Conservation (phyloP, 441 rosid species). For the Croton laevigatus region DNA sequence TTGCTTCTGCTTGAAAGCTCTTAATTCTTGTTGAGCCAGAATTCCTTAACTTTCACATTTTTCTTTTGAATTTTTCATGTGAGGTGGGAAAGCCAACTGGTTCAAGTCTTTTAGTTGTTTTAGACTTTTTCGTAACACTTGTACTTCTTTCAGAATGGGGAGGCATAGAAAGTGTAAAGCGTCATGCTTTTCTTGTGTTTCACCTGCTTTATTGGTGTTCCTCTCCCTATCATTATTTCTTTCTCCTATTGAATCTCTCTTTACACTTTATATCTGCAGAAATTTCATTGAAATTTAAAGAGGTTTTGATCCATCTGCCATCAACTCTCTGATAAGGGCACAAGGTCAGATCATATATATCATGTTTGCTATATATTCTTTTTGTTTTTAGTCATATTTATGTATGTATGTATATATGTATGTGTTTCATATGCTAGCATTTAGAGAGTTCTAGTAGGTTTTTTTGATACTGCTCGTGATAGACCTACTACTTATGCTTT, state of each 20-base stretch:
- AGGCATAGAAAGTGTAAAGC: conserved; percentile 32
- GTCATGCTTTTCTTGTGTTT: conserved; percentile 54
- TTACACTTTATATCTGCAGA: conserved; percentile 36
- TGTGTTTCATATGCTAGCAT: conserved; percentile 12
- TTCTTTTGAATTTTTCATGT: conserved; percentile 30
- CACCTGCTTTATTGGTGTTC: conserved; percentile 24
- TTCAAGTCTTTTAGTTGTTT: neutral
- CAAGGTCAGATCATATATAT: conserved; percentile 35
- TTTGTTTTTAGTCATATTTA: neutral
- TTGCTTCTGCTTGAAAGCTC: neutral
- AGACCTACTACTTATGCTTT: conserved; percentile 44
- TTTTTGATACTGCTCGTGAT: conserved; percentile 56
- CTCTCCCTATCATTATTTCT: conserved; percentile 4
- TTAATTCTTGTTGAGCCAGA: conserved; percentile 7
- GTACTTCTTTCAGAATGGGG: conserved; percentile 22
- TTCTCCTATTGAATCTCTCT: conserved; percentile 10
- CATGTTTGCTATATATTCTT: neutral
- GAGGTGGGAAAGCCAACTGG: conserved; percentile 11
- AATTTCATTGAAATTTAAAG: conserved; percentile 44
- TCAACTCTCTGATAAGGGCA: conserved; percentile 36
- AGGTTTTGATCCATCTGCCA: conserved; percentile 34
- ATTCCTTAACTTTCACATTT: conserved; percentile 26
- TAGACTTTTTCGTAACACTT: conserved; percentile 1
- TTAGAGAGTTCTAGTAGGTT: conserved; percentile 39
- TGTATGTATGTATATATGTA: neutral